phyloP scores from a whole-genome alignment of 352 stramenopile species.

The Phytopythium sindhum region DNA sequence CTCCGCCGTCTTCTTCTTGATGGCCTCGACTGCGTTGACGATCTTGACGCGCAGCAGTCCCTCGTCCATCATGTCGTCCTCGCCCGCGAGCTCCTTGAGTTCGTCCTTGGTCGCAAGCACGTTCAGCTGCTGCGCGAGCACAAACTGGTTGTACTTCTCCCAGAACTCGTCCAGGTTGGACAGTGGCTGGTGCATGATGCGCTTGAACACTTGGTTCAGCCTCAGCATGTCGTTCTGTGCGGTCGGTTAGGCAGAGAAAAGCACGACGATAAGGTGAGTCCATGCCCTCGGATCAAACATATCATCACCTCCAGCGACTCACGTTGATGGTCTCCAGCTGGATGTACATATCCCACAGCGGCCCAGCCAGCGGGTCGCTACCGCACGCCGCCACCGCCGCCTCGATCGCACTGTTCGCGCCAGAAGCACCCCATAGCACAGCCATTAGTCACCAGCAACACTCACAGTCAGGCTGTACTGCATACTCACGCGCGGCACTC shows the following conservation, averaged over 20 bases:
- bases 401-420: conserved; percentile 40
- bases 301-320: conserved; percentile 8
- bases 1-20: conserved; percentile 72
- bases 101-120: conserved; percentile 61
- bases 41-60: conserved; percentile 78
- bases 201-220: conserved; percentile 79
- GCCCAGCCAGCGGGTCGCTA: conserved; percentile 58
- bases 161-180: conserved; percentile 81
- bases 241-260: background rate
- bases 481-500: conserved; percentile 52
- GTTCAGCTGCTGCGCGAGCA: conserved; percentile 65
- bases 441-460: background rate
- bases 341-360: conserved; percentile 79
- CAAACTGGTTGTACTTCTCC: conserved; percentile 86
- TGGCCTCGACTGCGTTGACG: conserved; percentile 65
- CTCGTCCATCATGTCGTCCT: conserved; percentile 75
- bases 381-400: conserved; percentile 53
- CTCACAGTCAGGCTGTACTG: background rate
- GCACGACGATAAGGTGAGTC: background rate
- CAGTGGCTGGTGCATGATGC: conserved; percentile 64
- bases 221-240: conserved; percentile 78
- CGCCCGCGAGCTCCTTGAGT: conserved; percentile 46
- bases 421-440: background rate
- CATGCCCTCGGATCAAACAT: background rate
- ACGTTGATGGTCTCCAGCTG: conserved; percentile 77